A percentile compares a stretch with the other conserved stretches of the same genome.
These are phyloP conservation scores for Mycena albidolilacea DNA, from an alignment of 768 basidiomycete genomes.

Conservation along the genomic window DNA sequence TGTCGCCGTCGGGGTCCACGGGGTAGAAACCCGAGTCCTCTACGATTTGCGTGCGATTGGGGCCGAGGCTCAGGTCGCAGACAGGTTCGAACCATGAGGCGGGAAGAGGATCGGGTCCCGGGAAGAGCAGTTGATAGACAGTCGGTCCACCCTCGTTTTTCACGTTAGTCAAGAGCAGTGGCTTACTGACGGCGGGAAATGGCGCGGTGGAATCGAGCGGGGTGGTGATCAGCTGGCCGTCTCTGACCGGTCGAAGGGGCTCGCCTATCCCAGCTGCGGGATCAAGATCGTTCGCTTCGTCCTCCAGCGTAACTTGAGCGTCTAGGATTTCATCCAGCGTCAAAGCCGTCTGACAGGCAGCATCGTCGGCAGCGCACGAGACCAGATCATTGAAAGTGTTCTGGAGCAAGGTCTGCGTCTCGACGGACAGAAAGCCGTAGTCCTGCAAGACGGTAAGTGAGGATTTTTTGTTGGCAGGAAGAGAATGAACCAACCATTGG, in stretches of 20 bases:
- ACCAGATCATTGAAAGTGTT: constrained; percentile 64
- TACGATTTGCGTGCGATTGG: constrained; percentile 58
- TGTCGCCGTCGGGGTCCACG: constrained; percentile 48
- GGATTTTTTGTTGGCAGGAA: background rate
- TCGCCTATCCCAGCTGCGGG: constrained; percentile 66
- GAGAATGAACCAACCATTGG: constrained; percentile 73
- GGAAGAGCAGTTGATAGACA: constrained; percentile 62
- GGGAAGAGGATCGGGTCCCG: constrained; percentile 53
- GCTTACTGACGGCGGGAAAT: constrained; percentile 74
- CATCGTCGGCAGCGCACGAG: constrained; percentile 60
- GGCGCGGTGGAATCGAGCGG: constrained; percentile 74
- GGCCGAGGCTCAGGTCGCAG: constrained; percentile 62
- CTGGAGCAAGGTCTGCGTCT: constrained; percentile 70
- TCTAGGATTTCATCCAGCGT: constrained; percentile 66
- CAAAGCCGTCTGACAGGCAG: constrained; percentile 65
- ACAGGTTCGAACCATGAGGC: constrained; percentile 54
- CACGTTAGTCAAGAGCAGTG: constrained; percentile 80
- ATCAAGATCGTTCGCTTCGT: constrained; percentile 61
- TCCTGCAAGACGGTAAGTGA: constrained; percentile 58
- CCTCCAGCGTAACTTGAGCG: constrained; percentile 64
- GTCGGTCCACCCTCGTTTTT: constrained; percentile 77
- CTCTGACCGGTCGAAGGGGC: constrained; percentile 77
- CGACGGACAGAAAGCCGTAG: constrained; percentile 75
- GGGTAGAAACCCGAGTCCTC: constrained; percentile 64
- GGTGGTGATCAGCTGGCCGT: constrained; percentile 74